These are phyloP conservation scores for Haplosporangium sp. DNA, from an alignment of 371 early-diverging fungal genomes.

Conservation along the genomic window DNA sequence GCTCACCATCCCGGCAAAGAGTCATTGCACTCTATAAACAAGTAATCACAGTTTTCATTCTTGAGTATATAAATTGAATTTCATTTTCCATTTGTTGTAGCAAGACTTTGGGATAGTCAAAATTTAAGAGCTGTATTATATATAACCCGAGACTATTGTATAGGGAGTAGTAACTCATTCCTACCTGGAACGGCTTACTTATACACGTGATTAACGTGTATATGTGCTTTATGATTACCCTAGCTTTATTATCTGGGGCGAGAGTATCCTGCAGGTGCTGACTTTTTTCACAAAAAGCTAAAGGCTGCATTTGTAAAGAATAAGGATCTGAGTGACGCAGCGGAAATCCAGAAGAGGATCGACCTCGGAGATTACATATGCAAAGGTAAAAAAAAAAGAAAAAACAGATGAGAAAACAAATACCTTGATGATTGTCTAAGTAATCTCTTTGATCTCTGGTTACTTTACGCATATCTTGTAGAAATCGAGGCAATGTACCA, in stretches of 20 bases:
- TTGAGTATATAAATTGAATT: background rate
- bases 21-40: conserved; percentile 68
- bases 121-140: too few relatives aligned
- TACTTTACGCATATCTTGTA: conserved; percentile 19
- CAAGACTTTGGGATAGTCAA: too few relatives aligned
- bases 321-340: conserved; percentile 61
- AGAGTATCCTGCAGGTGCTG: conserved; percentile 71
- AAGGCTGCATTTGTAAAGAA: conserved; percentile 78
- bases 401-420: background rate
- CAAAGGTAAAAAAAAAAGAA: conserved; percentile 59
- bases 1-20: conserved; percentile 57
- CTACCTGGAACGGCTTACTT: background rate
- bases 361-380: conserved; percentile 72
- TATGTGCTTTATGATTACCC: background rate
- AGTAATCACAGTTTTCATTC: conserved; percentile 29
- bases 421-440: too few relatives aligned
- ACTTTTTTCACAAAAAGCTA: conserved; percentile 69
- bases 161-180: too few relatives aligned
- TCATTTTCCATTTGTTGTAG: background rate
- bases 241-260: conserved; percentile 71
- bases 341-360: conserved; percentile 73
- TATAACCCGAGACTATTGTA: too few relatives aligned
- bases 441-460: background rate
- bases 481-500: conserved; percentile 83
- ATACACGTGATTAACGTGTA: background rate